Conservation (phyloP, 352 stramenopile genomes). For the Globisporangium irregulare region DNA sequence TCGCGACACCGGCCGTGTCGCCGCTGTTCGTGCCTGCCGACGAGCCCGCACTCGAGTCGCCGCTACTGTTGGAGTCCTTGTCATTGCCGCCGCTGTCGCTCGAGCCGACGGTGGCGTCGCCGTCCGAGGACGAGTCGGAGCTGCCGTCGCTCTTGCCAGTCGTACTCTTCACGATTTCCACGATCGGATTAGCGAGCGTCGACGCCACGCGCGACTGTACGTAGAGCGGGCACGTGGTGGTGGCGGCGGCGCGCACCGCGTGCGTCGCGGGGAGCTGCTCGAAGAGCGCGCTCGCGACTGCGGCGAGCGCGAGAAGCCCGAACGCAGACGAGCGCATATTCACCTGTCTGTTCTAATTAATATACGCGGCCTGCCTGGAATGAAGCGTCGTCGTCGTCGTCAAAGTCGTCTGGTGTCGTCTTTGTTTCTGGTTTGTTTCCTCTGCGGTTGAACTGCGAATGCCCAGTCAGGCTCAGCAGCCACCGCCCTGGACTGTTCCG, state of each 20-base stretch:
- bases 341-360: neutral
- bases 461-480: neutral
- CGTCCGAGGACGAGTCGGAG: conserved; percentile 22
- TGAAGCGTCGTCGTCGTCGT: neutral
- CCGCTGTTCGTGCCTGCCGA: neutral
- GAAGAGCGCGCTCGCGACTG: conserved; percentile 21
- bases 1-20: neutral
- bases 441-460: neutral
- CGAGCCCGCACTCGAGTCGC: conserved; percentile 5
- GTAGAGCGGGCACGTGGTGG: conserved; percentile 57
- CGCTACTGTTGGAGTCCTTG: conserved; percentile 12
- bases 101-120: conserved; percentile 16
- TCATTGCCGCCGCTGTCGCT: conserved; percentile 4
- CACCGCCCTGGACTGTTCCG: too few species aligned
- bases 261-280: conserved; percentile 14
- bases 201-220: conserved; percentile 56
- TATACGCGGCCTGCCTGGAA: neutral
- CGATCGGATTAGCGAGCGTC: conserved; percentile 59
- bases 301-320: conserved; percentile 26
- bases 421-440: neutral
- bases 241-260: conserved; percentile 20
- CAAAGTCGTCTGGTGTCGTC: neutral
- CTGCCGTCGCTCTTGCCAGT: conserved; percentile 23
- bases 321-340: conserved; percentile 8
- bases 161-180: conserved; percentile 31